Evolutionary conservation across 1,284 basidiomycete genomes (phyloP).

Genomic region (Ustilago cynodontis): DNA sequence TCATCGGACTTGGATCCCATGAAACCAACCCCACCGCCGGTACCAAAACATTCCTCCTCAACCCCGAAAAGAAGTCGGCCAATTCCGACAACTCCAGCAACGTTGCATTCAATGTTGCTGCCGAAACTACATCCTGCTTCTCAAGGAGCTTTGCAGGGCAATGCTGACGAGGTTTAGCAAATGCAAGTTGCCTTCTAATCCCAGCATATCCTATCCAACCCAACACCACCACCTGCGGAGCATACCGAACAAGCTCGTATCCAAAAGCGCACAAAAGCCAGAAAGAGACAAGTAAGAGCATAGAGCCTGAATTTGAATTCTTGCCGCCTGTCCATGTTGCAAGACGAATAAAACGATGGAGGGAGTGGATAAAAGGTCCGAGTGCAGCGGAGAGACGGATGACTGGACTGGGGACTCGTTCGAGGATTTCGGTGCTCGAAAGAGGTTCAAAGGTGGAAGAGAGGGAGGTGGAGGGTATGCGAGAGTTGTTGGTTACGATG

Average conservation of each 20-base stretch:
- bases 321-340: conserved; percentile 66
- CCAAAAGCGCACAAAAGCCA: conserved; percentile 62
- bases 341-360: conserved; percentile 57
- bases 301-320: conserved; percentile 47
- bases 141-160: conserved; percentile 29
- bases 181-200: conserved; percentile 44
- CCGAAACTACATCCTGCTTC: conserved; percentile 38
- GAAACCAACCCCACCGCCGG: conserved; percentile 52
- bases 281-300: conserved; percentile 63
- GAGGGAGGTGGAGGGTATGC: conserved; percentile 44
- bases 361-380: conserved; percentile 51
- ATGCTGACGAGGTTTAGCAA: conserved; percentile 31
- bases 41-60: conserved; percentile 47
- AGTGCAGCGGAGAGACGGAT: conserved; percentile 52
- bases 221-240: conserved; percentile 60
- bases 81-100: conserved; percentile 62
- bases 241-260: conserved; percentile 65
- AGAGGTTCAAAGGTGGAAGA: conserved; percentile 44
- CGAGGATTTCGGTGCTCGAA: conserved; percentile 51
- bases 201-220: conserved; percentile 54
- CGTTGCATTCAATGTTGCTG: conserved; percentile 54
- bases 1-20: conserved; percentile 53
- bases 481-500: conserved; percentile 34
- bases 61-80: conserved; percentile 60
- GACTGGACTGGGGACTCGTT: conserved; percentile 54